phyloP scores from a whole-genome alignment of 805 yeast species.

The Kuraishia molischiana region DNA sequence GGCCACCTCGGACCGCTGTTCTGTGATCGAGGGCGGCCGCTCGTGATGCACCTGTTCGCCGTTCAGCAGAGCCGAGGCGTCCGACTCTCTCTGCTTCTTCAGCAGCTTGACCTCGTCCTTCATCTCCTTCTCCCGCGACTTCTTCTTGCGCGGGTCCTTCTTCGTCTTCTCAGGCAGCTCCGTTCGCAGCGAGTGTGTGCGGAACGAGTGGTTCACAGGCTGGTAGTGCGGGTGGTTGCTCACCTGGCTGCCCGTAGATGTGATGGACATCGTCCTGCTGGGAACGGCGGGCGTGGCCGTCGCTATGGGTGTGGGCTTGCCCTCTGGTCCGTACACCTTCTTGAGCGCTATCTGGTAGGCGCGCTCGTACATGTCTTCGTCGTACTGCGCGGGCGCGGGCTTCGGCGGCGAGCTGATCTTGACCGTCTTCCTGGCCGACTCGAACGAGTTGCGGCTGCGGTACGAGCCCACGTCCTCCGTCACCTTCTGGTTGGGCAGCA shows the following conservation, averaged over 20 bases:
- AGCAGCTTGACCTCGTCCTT: background rate
- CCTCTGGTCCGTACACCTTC: slow-evolving; percentile 39
- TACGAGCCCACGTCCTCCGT: slow-evolving; percentile 14
- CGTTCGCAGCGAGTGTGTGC: slow-evolving; percentile 18
- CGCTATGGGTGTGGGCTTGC: background rate
- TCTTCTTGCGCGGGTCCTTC: slow-evolving; percentile 1
- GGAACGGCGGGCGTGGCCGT: background rate
- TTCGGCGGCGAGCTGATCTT: slow-evolving; percentile 16
- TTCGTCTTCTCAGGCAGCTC: slow-evolving; percentile 8
- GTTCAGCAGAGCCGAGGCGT: background rate
- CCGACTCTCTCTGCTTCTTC: slow-evolving; percentile 1
- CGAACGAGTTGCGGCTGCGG: background rate
- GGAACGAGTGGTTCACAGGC: slow-evolving; percentile 18
- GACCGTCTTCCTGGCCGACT: slow-evolving; percentile 11
- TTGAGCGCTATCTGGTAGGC: slow-evolving; percentile 48
- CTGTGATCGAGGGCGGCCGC: too few relatives aligned
- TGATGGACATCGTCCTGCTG: slow-evolving; percentile 6
- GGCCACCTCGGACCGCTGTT: too few relatives aligned
- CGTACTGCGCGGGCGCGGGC: slow-evolving; percentile 10
- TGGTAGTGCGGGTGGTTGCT: slow-evolving; percentile 13
- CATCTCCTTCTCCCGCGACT: slow-evolving; percentile 1
- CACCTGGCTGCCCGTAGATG: background rate
- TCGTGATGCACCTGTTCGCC: too few relatives aligned
- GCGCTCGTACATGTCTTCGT: slow-evolving; percentile 40
- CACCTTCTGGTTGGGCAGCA: slow-evolving; percentile 9